phyloP scores from a whole-genome alignment of 345 rosid genomes.

The Fremontodendron californicum region DNA sequence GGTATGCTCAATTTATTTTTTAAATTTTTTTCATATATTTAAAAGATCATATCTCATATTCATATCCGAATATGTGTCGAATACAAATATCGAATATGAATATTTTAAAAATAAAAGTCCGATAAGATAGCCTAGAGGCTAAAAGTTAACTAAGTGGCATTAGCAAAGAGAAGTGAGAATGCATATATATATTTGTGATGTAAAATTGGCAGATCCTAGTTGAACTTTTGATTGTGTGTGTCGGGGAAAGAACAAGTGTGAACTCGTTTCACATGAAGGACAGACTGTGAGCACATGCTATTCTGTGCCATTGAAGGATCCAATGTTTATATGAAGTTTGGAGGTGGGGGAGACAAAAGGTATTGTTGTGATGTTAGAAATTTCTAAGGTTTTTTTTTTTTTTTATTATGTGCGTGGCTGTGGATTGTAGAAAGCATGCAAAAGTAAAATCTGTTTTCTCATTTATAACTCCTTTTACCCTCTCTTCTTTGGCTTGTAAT shows the following conservation, averaged over 20 bases:
- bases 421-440: neutral
- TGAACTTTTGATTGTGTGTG: slow-evolving; percentile 5
- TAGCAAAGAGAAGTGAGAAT: neutral
- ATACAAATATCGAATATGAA: too few relatives aligned
- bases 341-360: slow-evolving; percentile 28
- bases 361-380: slow-evolving; percentile 16
- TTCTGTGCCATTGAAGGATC: slow-evolving; percentile 31
- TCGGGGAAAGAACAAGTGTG: slow-evolving; percentile 9
- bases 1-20: too few relatives aligned
- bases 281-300: slow-evolving; percentile 20
- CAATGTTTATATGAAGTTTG: slow-evolving; percentile 16
- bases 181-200: neutral
- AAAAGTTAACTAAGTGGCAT: neutral
- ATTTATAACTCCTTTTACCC: too few relatives aligned
- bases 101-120: too few relatives aligned
- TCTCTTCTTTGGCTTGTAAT: neutral
- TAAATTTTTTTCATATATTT: too few relatives aligned
- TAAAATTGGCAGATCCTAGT: neutral
- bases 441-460: too few relatives aligned
- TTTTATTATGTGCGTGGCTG: neutral
- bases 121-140: too few relatives aligned
- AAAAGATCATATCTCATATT: too few relatives aligned
- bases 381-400: slow-evolving; percentile 9
- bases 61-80: too few relatives aligned
- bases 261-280: slow-evolving; percentile 14